These are phyloP conservation scores for Macrolepiota fuliginosa DNA, from an alignment of 768 basidiomycete genomes.

Conservation along the genomic window DNA sequence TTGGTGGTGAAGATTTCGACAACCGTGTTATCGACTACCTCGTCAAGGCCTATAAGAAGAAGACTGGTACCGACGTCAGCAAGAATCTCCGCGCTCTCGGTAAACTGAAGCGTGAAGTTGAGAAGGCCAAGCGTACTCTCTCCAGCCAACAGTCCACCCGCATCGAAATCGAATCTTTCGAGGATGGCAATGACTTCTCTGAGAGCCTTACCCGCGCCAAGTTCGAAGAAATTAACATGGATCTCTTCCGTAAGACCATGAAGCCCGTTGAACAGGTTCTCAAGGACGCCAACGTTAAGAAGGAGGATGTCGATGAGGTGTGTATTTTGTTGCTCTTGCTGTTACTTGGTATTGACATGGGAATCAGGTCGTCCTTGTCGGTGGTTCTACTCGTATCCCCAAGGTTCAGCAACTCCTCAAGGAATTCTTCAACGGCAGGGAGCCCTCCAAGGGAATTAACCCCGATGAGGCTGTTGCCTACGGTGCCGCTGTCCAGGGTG, in stretches of 20 bases:
- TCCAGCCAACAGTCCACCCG: slow-evolving; percentile 87
- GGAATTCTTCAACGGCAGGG: slow-evolving; percentile 95
- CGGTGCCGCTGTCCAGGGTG: slow-evolving; percentile 98
- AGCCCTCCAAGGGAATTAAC: slow-evolving; percentile 98
- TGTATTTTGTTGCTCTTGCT: slow-evolving; percentile 14
- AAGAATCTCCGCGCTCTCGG: slow-evolving; percentile 82
- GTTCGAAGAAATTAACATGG: slow-evolving; percentile 98
- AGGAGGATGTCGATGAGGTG: slow-evolving; percentile 93
- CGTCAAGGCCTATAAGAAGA: slow-evolving; percentile 88
- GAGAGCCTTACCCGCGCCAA: slow-evolving; percentile 97
- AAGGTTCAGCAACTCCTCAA: slow-evolving; percentile 98
- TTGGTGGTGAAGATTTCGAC: slow-evolving; percentile 96
- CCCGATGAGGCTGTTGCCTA: slow-evolving; percentile 99
- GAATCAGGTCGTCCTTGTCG: slow-evolving; percentile 78
- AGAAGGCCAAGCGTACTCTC: slow-evolving; percentile 93
- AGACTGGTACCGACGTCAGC: slow-evolving; percentile 81
- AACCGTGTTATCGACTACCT: slow-evolving; percentile 91
- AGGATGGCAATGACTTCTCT: slow-evolving; percentile 94
- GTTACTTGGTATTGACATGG: background rate
- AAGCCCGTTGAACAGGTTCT: slow-evolving; percentile 99
- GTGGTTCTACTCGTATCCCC: slow-evolving; percentile 98
- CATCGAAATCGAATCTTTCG: slow-evolving; percentile 95
- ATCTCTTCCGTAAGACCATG: slow-evolving; percentile 99
- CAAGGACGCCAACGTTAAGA: slow-evolving; percentile 97
- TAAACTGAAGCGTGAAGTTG: slow-evolving; percentile 91